Conservation (phyloP, 148 eudicot genomes). For the Rhododendron mucronatum region DNA sequence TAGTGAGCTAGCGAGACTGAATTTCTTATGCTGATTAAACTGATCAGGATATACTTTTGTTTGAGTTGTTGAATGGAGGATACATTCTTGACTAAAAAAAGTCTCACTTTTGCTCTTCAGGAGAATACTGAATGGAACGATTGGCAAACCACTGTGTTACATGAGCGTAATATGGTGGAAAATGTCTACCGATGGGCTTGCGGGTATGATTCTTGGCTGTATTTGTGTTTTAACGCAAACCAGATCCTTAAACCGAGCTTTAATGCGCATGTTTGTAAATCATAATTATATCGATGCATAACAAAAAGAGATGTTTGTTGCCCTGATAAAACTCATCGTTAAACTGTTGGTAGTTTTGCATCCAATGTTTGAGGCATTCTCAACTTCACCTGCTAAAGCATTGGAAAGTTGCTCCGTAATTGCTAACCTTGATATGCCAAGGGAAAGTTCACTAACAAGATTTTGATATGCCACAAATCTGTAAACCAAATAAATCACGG, state of each 20-base stretch:
- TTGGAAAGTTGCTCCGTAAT: background rate
- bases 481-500: background rate
- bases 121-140: slow-evolving; percentile 68
- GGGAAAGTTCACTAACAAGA: background rate
- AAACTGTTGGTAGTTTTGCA: background rate
- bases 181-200: slow-evolving; percentile 93
- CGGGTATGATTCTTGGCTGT: slow-evolving; percentile 50
- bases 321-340: background rate
- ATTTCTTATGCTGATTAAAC: background rate
- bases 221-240: background rate
- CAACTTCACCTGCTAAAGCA: background rate
- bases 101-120: slow-evolving; percentile 30
- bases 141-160: slow-evolving; percentile 70
- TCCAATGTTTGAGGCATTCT: background rate
- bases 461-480: background rate
- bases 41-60: background rate
- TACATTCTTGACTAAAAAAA: slow-evolving; percentile 1
- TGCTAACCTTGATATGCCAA: background rate
- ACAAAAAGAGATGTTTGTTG: background rate
- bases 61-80: slow-evolving; percentile 1
- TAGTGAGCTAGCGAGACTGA: background rate
- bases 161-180: slow-evolving; percentile 69
- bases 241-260: background rate
- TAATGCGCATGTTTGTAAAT: background rate
- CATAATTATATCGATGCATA: background rate